Conservation (phyloP, 306 rosid species). For the Calophaca sinica region DNA sequence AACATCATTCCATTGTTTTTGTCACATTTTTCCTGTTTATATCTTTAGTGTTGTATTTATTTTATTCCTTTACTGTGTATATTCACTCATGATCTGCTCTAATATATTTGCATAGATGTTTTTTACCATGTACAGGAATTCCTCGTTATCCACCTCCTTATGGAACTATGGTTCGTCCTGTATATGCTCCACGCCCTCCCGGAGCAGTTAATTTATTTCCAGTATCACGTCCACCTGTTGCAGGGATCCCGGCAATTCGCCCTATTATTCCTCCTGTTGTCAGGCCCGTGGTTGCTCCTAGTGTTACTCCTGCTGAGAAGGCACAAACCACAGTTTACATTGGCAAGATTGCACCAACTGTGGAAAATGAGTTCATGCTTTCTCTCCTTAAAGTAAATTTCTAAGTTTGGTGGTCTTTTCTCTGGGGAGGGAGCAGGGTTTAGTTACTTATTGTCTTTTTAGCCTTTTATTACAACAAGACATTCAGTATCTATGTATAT, state of each 20-base stretch:
- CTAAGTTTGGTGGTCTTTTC: conserved; percentile 30
- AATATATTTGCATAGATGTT: conserved; percentile 74
- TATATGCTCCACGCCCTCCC: conserved; percentile 77
- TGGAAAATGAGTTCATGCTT: conserved; percentile 89
- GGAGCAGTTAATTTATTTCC: conserved; percentile 82
- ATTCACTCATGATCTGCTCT: conserved; percentile 55
- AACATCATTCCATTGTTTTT: conserved; percentile 64
- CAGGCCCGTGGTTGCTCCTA: conserved; percentile 79
- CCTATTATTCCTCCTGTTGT: conserved; percentile 76
- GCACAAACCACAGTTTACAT: conserved; percentile 87
- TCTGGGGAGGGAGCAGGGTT: conserved; percentile 8
- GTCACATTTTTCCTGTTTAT: conserved; percentile 47
- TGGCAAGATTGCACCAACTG: conserved; percentile 91
- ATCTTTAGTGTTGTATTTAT: conserved; percentile 48
- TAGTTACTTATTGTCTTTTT: conserved; percentile 18
- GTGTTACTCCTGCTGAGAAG: conserved; percentile 80
- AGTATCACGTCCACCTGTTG: conserved; percentile 78
- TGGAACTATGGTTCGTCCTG: conserved; percentile 76
- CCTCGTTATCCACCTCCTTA: conserved; percentile 86
- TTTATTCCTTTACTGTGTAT: conserved; percentile 40
- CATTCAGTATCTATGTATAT: neutral
- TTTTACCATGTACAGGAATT: conserved; percentile 78
- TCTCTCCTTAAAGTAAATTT: conserved; percentile 79
- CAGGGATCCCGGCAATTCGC: conserved; percentile 83
- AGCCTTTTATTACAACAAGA: conserved; percentile 2